A percentile compares a stretch with the other conserved stretches of the same genome.
phyloP scores from a whole-genome alignment of 768 basidiomycete species.

The Kwoniella pini region DNA sequence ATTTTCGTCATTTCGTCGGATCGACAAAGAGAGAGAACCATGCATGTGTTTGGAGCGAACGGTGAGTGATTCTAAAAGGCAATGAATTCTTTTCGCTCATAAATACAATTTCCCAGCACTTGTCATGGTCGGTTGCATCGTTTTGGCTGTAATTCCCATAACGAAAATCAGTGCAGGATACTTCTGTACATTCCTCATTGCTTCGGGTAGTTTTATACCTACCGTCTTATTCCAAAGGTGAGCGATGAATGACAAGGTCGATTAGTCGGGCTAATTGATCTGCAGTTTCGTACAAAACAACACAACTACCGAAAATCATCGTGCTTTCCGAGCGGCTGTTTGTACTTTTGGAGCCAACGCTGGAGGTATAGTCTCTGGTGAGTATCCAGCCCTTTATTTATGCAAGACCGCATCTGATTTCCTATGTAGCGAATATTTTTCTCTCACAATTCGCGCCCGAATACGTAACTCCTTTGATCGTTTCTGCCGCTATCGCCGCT shows the following conservation, averaged over 20 bases:
- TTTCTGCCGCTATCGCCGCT: slow-evolving; percentile 24
- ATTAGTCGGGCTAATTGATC: neutral
- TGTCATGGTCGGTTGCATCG: slow-evolving; percentile 22
- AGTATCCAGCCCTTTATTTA: neutral
- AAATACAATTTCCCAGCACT: neutral
- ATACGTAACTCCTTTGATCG: slow-evolving; percentile 28
- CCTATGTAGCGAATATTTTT: slow-evolving; percentile 31
- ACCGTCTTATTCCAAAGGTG: slow-evolving; percentile 15
- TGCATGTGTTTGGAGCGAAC: slow-evolving; percentile 25
- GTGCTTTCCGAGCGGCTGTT: slow-evolving; percentile 26
- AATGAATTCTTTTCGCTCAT: neutral
- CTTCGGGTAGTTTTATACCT: slow-evolving; percentile 15
- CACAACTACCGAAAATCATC: slow-evolving; percentile 14
- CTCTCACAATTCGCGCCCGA: slow-evolving; percentile 19
- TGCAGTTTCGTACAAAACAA: slow-evolving; percentile 27
- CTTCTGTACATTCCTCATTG: slow-evolving; percentile 23
- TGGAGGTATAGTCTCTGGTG: slow-evolving; percentile 21
- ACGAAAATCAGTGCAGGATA: slow-evolving; percentile 17
- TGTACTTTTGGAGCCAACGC: slow-evolving; percentile 28
- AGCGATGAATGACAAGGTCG: too few relatives aligned
- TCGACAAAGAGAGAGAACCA: slow-evolving; percentile 16
- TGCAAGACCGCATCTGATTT: too few relatives aligned
- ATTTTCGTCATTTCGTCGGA: slow-evolving; percentile 20
- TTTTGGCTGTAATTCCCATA: slow-evolving; percentile 12
- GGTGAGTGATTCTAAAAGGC: neutral